Evolutionary conservation across 345 rosid genomes (phyloP).

Genomic region (Lepidium africanum): DNA sequence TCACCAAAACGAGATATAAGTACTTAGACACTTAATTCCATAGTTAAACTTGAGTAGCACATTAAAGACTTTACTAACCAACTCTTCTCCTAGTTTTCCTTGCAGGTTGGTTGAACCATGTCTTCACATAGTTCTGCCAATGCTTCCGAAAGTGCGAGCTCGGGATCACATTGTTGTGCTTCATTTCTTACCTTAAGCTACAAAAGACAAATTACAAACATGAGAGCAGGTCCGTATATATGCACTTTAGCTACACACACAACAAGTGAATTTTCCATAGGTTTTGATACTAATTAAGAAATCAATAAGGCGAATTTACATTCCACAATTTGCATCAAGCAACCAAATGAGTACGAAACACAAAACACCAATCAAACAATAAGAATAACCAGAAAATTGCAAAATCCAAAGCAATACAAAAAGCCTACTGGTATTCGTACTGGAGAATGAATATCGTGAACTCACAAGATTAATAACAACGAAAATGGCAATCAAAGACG

Average conservation of each 20-base stretch:
- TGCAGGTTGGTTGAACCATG: constrained; percentile 91
- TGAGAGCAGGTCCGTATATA: background rate
- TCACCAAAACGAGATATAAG: background rate
- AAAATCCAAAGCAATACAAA: background rate
- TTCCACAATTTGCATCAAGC: background rate
- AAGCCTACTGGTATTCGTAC: no score
- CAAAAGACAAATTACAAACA: background rate
- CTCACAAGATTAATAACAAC: no score
- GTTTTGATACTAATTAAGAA: background rate
- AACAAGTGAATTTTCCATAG: background rate
- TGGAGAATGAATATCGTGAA: no score
- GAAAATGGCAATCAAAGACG: no score
- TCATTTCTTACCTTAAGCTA: constrained; percentile 22
- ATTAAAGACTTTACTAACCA: constrained; percentile 21
- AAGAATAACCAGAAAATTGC: background rate
- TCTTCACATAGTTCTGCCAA: constrained; percentile 81
- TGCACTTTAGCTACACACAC: background rate
- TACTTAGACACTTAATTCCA: background rate
- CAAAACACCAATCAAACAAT: background rate
- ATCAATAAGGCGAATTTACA: background rate
- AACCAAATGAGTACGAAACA: background rate
- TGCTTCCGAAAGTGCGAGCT: constrained; percentile 71
- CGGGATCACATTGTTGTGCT: constrained; percentile 78
- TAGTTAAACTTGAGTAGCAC: background rate
- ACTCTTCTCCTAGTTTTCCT: constrained; percentile 60